phyloP scores from a whole-genome alignment of 2,329 filamentous ascomycete genomes.

The Nemania bipapillata region DNA sequence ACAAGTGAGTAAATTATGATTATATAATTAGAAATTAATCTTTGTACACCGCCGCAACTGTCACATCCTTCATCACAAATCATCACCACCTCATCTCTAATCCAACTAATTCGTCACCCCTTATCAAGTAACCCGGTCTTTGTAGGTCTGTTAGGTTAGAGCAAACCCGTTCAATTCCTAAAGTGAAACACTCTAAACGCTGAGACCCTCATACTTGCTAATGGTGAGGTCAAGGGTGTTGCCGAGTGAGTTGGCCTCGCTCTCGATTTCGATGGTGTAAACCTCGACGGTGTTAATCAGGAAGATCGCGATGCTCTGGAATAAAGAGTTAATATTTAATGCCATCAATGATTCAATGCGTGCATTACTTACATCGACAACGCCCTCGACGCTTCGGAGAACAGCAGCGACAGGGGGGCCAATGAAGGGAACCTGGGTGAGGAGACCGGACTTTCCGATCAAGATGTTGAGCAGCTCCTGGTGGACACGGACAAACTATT shows the following conservation, averaged over 20 bases:
- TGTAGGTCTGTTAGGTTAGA: neutral
- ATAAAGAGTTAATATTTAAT: neutral
- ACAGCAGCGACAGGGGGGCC: slow-evolving; percentile 30
- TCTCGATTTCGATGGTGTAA: slow-evolving; percentile 14
- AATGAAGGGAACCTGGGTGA: slow-evolving; percentile 25
- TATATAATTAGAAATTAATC: slow-evolving; percentile 13
- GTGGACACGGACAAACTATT: slow-evolving; percentile 32
- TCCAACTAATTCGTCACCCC: too few species aligned
- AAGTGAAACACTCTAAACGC: slow-evolving; percentile 1
- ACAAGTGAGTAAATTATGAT: neutral
- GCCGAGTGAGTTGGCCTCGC: slow-evolving; percentile 32
- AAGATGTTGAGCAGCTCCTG: slow-evolving; percentile 34
- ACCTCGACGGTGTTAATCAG: slow-evolving; percentile 22
- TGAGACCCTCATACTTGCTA: slow-evolving; percentile 17
- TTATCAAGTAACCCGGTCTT: too few species aligned
- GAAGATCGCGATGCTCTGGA: slow-evolving; percentile 21
- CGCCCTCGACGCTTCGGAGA: slow-evolving; percentile 28
- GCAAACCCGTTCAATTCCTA: neutral
- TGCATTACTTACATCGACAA: slow-evolving; percentile 33
- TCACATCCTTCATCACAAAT: neutral
- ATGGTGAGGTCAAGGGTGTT: slow-evolving; percentile 29
- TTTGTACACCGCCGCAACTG: neutral
- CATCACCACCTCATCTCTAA: neutral
- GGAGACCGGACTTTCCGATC: slow-evolving; percentile 31
- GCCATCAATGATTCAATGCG: neutral